A percentile compares a stretch with the other conserved stretches of the same genome.
Conservation (phyloP, 768 basidiomycete species). For the Suillus lakei region DNA sequence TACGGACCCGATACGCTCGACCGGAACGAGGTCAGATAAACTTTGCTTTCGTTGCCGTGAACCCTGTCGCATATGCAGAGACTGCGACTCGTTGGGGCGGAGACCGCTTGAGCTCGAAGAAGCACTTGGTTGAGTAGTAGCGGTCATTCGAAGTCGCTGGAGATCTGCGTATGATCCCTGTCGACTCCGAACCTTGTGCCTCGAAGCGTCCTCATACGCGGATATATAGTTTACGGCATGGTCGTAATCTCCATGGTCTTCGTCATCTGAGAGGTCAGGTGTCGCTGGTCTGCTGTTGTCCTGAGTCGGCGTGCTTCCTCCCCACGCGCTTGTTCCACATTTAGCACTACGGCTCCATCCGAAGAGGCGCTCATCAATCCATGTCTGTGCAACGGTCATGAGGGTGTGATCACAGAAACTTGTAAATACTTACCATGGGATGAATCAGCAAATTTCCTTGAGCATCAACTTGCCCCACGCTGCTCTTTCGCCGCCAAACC, state of each 20-base stretch:
- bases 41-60: slow-evolving; percentile 64
- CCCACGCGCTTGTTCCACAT: slow-evolving; percentile 90
- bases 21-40: slow-evolving; percentile 66
- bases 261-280: slow-evolving; percentile 83
- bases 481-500: slow-evolving; percentile 80
- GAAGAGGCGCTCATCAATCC: slow-evolving; percentile 93
- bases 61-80: slow-evolving; percentile 47
- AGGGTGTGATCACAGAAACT: slow-evolving; percentile 2
- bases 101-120: slow-evolving; percentile 20
- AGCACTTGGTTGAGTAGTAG: slow-evolving; percentile 16
- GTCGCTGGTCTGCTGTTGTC: slow-evolving; percentile 68
- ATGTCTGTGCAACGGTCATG: slow-evolving; percentile 49
- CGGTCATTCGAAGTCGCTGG: slow-evolving; percentile 60
- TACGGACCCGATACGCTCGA: slow-evolving; percentile 64
- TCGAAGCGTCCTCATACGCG: slow-evolving; percentile 48
- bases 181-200: slow-evolving; percentile 58
- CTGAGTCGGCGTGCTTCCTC: slow-evolving; percentile 55
- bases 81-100: slow-evolving; percentile 40
- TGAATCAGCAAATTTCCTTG: slow-evolving; percentile 86
- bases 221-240: slow-evolving; percentile 76
- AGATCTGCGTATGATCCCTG: slow-evolving; percentile 84
- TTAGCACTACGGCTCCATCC: slow-evolving; percentile 84
- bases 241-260: slow-evolving; percentile 91
- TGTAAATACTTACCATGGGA: slow-evolving; percentile 67
- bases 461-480: slow-evolving; percentile 81